These are phyloP conservation scores for Cladophialophora carrionii DNA, from an alignment of 2,329 filamentous ascomycete species.

Conservation along the genomic window DNA sequence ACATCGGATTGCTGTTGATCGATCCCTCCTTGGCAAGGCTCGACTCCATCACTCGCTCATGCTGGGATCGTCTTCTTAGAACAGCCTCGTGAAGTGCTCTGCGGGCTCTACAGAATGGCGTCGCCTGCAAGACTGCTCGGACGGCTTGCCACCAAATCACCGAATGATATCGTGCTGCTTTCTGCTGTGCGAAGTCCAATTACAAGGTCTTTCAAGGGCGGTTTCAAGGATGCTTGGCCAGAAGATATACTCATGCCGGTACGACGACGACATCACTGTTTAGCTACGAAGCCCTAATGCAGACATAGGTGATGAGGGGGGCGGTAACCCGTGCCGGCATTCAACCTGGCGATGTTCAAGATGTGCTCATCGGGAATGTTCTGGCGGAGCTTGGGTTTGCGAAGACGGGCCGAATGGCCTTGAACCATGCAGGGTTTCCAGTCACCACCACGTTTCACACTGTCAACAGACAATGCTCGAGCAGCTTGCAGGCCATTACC, in stretches of 20 bases:
- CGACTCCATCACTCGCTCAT: neutral
- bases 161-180: conserved; percentile 6
- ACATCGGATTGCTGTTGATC: neutral
- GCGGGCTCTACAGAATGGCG: neutral
- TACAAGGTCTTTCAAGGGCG: conserved; percentile 83
- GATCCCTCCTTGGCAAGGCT: neutral
- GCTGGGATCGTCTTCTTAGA: neutral
- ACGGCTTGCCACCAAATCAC: neutral
- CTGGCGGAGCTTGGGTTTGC: conserved; percentile 6
- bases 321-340: neutral
- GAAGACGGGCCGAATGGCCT: conserved; percentile 1
- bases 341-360: neutral
- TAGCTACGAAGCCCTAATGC: neutral
- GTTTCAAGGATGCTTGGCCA: conserved; percentile 73
- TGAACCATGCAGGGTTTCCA: conserved; percentile 1
- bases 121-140: neutral
- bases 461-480: conserved; percentile 95
- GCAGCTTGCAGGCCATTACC: conserved; percentile 88
- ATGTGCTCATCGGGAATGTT: neutral
- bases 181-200: conserved; percentile 80
- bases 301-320: conserved; percentile 8
- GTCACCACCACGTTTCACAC: conserved; percentile 73
- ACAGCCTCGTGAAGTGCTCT: neutral
- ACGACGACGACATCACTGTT: neutral
- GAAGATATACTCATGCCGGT: conserved; percentile 50